Conservation (phyloP, 257 asterid species). For the Rauvolfia tetraphylla region DNA sequence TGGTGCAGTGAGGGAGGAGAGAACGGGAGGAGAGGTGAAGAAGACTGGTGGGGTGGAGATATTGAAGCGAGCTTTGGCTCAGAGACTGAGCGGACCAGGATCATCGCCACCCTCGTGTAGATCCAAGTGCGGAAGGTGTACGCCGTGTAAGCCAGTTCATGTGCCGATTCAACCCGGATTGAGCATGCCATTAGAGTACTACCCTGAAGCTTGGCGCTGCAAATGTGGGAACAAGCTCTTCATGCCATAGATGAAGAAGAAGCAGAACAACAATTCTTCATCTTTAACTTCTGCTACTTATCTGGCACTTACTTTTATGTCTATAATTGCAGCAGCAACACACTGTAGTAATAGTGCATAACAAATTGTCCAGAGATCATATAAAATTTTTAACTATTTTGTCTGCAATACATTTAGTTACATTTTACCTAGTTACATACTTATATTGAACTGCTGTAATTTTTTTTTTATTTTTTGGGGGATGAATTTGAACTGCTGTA, state of each 20-base stretch:
- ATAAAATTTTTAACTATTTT: neutral
- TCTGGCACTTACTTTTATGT: neutral
- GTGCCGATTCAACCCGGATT: slow-evolving; percentile 77
- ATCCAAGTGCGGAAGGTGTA: slow-evolving; percentile 73
- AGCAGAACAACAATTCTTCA: neutral
- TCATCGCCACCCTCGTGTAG: slow-evolving; percentile 84
- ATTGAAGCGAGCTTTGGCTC: slow-evolving; percentile 12
- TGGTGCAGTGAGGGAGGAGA: slow-evolving; percentile 27
- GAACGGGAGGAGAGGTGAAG: slow-evolving; percentile 20
- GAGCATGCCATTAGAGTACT: slow-evolving; percentile 63
- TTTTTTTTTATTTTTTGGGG: too few species aligned
- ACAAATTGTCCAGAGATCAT: slow-evolving; percentile 19
- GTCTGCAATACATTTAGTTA: neutral
- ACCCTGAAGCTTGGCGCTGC: slow-evolving; percentile 95
- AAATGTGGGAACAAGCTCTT: slow-evolving; percentile 68
- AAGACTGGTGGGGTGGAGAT: slow-evolving; percentile 19
- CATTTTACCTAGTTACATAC: neutral
- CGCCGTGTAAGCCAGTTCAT: slow-evolving; percentile 79
- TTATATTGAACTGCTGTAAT: too few species aligned
- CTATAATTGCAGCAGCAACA: neutral
- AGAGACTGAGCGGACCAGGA: slow-evolving; percentile 58
- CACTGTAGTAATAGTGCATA: slow-evolving; percentile 1
- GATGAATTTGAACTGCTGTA: too few species aligned
- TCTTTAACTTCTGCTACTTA: neutral
- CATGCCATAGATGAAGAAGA: slow-evolving; percentile 47